Evolutionary conservation across 768 basidiomycete species (phyloP).

Genomic region (Boletus rufocinnamomeus): DNA sequence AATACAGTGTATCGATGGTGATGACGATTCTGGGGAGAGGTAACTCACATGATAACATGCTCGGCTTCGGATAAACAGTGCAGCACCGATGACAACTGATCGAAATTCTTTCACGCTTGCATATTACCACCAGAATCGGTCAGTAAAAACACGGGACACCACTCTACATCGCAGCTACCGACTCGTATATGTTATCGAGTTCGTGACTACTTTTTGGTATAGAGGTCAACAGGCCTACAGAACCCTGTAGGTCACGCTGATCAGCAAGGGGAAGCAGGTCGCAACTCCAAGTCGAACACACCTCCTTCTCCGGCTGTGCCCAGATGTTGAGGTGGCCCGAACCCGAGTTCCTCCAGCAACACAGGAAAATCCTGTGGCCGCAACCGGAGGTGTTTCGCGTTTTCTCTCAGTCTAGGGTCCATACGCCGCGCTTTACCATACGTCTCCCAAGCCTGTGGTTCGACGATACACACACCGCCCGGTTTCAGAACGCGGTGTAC

Average conservation of each 20-base stretch:
- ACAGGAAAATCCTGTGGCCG: conserved; percentile 64
- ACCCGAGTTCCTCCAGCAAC: conserved; percentile 62
- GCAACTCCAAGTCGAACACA: conserved; percentile 30
- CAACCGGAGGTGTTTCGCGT: conserved; percentile 53
- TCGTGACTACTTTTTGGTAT: conserved; percentile 42
- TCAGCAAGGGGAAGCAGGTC: conserved; percentile 3
- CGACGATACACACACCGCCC: conserved; percentile 72
- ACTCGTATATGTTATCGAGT: background rate
- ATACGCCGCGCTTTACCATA: conserved; percentile 78
- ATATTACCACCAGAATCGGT: background rate
- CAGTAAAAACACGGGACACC: background rate
- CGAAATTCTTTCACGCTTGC: background rate
- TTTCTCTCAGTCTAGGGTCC: conserved; percentile 63
- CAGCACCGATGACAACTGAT: background rate
- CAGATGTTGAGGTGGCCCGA: conserved; percentile 48
- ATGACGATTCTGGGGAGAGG: background rate
- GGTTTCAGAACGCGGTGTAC: conserved; percentile 56
- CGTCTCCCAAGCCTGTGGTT: conserved; percentile 84
- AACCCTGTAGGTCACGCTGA: conserved; percentile 15
- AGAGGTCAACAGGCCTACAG: conserved; percentile 56
- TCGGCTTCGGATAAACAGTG: too few relatives aligned
- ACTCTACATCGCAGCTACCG: background rate
- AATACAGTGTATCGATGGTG: too few relatives aligned
- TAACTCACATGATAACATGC: background rate
- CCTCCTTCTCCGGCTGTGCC: conserved; percentile 68